A percentile compares a stretch with the other conserved stretches of the same genome.
Conservation (phyloP, 495 filamentous ascomycete species). For the Aspergillus saccharolyticus region DNA sequence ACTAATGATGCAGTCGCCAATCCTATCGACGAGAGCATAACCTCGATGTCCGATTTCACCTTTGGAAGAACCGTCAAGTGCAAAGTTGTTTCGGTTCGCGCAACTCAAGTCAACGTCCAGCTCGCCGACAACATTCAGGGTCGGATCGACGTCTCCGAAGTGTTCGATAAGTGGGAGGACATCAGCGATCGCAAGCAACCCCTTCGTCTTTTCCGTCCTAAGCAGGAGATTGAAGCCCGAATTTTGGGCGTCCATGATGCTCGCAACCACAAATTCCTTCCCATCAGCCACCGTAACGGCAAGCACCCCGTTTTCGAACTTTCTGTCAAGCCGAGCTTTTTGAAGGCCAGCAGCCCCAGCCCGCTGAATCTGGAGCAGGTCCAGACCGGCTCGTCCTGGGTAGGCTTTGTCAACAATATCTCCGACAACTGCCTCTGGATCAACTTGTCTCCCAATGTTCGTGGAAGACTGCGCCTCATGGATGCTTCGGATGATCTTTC, state of each 20-base stretch:
- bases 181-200: slow-evolving; percentile 78
- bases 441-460: slow-evolving; percentile 83
- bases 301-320: slow-evolving; percentile 81
- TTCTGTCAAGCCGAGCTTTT: slow-evolving; percentile 70
- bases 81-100: slow-evolving; percentile 71
- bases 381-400: slow-evolving; percentile 58
- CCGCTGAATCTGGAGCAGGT: slow-evolving; percentile 70
- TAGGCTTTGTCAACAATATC: slow-evolving; percentile 88
- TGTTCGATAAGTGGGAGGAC: slow-evolving; percentile 82
- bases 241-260: slow-evolving; percentile 87
- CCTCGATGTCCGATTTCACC: slow-evolving; percentile 60
- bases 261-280: slow-evolving; percentile 83
- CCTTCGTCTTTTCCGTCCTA: slow-evolving; percentile 62
- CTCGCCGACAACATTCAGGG: slow-evolving; percentile 88
- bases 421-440: slow-evolving; percentile 75
- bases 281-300: slow-evolving; percentile 75
- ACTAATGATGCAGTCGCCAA: slow-evolving; percentile 49
- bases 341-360: slow-evolving; percentile 49
- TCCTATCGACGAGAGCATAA: slow-evolving; percentile 62
- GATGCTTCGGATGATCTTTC: slow-evolving; percentile 84
- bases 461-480: slow-evolving; percentile 72
- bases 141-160: slow-evolving; percentile 81
- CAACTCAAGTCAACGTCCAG: slow-evolving; percentile 85
- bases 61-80: slow-evolving; percentile 77
- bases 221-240: slow-evolving; percentile 65